These are phyloP conservation scores for Sarcocystis neurona DNA, from an alignment of 169 alveolate genomes.

Conservation along the genomic window DNA sequence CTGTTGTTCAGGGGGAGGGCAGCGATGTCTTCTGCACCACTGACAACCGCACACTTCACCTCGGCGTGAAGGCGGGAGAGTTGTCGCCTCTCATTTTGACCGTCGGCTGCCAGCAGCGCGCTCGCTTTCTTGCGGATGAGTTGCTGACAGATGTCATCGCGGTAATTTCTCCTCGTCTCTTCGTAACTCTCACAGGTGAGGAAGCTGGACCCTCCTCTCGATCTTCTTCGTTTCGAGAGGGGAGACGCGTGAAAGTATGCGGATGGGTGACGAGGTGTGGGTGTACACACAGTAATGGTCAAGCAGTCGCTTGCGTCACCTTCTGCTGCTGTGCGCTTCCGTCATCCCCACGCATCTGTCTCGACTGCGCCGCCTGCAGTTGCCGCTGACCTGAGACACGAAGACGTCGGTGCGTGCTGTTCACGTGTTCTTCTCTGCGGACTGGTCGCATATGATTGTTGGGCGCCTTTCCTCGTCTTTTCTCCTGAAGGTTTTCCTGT, in stretches of 20 bases:
- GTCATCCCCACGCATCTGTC: no score
- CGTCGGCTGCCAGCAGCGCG: constrained; percentile 60
- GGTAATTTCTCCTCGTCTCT: constrained; percentile 34
- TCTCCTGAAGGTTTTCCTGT: no score
- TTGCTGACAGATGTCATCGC: constrained; percentile 40
- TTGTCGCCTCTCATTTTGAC: constrained; percentile 52
- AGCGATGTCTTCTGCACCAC: constrained; percentile 52
- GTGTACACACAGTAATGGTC: not conserved
- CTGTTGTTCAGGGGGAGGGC: not conserved
- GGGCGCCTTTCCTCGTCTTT: no score
- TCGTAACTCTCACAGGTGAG: constrained; percentile 51
- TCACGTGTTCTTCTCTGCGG: no score
- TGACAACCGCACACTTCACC: constrained; percentile 59
- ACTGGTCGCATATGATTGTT: no score
- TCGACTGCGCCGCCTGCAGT: no score
- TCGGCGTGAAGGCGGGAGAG: constrained; percentile 64
- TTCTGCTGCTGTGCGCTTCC: no score
- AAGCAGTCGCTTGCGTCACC: no score
- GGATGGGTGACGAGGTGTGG: not conserved
- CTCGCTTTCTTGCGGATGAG: constrained; percentile 13
- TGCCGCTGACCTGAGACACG: no score
- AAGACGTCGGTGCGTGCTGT: no score
- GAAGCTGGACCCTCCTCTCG: not conserved
- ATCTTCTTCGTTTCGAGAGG: not conserved
- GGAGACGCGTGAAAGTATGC: not conserved